A percentile compares a stretch with the other conserved stretches of the same genome.
phyloP scores from a whole-genome alignment of 768 basidiomycete genomes.

The Rhodocollybia butyracea region DNA sequence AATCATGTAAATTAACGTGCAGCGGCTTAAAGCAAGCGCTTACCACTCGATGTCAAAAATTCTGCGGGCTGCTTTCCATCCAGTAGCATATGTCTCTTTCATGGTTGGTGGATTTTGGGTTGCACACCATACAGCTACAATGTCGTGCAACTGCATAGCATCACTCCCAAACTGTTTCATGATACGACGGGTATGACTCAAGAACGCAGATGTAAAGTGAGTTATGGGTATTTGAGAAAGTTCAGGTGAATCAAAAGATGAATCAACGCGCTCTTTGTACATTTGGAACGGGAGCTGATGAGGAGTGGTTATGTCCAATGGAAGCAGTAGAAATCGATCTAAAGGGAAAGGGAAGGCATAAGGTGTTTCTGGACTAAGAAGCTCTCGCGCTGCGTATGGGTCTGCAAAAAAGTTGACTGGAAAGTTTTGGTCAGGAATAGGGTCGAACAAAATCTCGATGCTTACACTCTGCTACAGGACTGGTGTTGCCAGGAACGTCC shows the following conservation, averaged over 20 bases:
- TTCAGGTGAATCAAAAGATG: constrained; percentile 44
- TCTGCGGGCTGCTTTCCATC: constrained; percentile 55
- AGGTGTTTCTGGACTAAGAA: constrained; percentile 44
- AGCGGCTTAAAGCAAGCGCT: constrained; percentile 5
- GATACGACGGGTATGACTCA: constrained; percentile 69
- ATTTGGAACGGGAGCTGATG: constrained; percentile 74
- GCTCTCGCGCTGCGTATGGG: constrained; percentile 74
- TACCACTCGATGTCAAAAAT: constrained; percentile 72
- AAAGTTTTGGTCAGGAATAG: not conserved
- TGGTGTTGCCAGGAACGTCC: constrained; percentile 87
- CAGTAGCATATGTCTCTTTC: constrained; percentile 29
- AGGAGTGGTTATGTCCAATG: constrained; percentile 79
- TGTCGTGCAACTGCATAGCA: constrained; percentile 88
- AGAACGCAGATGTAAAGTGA: constrained; percentile 79
- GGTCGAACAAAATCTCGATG: constrained; percentile 1
- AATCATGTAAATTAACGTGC: not conserved
- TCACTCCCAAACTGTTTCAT: constrained; percentile 83
- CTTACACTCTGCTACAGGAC: constrained; percentile 81
- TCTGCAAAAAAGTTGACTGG: constrained; percentile 87
- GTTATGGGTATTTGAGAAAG: constrained; percentile 56
- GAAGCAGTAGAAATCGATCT: constrained; percentile 65
- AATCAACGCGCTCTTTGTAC: constrained; percentile 60
- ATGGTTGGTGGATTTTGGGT: constrained; percentile 58
- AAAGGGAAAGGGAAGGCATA: constrained; percentile 60
- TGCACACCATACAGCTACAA: constrained; percentile 86